Percentiles rank a stretch among this genome's conserved stretches.
These are phyloP conservation scores for Clitopilus passeckerianus DNA, from an alignment of 768 basidiomycete species.

Conservation along the genomic window DNA sequence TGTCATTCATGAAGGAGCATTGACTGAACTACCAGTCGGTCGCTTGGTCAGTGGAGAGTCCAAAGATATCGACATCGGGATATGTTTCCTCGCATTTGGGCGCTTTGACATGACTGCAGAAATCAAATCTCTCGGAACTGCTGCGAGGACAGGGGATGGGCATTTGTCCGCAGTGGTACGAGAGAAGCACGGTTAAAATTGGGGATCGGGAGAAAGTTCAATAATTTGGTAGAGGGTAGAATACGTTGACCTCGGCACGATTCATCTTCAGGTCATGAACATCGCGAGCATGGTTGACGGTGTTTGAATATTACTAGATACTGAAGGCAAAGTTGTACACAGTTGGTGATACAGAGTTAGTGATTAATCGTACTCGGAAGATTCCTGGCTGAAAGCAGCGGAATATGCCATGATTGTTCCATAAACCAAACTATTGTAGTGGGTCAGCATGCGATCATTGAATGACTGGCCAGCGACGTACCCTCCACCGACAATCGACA, in stretches of 20 bases:
- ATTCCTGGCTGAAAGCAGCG: constrained; percentile 75
- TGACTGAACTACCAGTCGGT: constrained; percentile 59
- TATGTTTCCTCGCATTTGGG: constrained; percentile 75
- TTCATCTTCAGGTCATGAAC: background rate
- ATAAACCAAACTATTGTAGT: constrained; percentile 63
- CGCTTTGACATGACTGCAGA: constrained; percentile 50
- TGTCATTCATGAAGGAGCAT: constrained; percentile 64
- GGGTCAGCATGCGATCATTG: background rate
- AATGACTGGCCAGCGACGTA: constrained; percentile 27
- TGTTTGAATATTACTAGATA: background rate
- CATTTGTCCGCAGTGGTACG: constrained; percentile 33
- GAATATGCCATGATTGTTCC: constrained; percentile 88
- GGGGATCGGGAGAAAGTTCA: too few species aligned
- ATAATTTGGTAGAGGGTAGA: too few species aligned
- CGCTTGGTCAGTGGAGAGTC: constrained; percentile 52
- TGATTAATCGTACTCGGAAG: constrained; percentile 72
- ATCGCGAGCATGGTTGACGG: background rate
- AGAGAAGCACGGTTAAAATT: constrained; percentile 10
- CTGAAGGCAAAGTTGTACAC: background rate
- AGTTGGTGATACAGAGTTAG: background rate
- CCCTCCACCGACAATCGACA: constrained; percentile 95
- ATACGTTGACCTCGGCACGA: background rate
- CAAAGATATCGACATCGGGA: constrained; percentile 42
- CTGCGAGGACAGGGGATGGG: constrained; percentile 31
- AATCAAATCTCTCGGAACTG: constrained; percentile 28